Evolutionary conservation across 1,284 basidiomycete species (phyloP), one percentile per base, ranked within the genome.

Genomic region (Ustilago tritici): DNA sequence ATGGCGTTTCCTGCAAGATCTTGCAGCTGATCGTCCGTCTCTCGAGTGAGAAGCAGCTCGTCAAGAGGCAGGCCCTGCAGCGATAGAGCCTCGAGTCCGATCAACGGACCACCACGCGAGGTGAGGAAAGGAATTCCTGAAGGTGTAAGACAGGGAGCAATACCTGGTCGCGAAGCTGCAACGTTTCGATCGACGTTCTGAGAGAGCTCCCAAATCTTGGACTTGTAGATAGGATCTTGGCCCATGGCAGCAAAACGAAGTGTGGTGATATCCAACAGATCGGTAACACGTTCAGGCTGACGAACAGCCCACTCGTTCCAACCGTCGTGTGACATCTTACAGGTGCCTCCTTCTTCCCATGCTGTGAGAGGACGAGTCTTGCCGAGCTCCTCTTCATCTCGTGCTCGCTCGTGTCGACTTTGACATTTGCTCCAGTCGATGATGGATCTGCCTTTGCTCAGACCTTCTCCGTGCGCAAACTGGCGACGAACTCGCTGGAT

Each of bases 61-160:
- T 96, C 92, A 41, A 97, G 91, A 0, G 95, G 95, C 49, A 98
- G 90, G 31, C 95, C 95, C 84, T 98, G 95, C 88, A 98, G 92
- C 4, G 94, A 93, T 31, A 98, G 88, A 0, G 95, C 95, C 85
- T 98, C 95, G 38, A 95, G 88, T 10, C 95, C 95, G 15, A 95
- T 92, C 90, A 98, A 93, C 3, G 95, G 95, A n/a, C 95, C 95
- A 46, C 95, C 95, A 58, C 95, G 94, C 82, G 93, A 95, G 35
- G 95, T 95, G 82, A 97, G 92, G 85, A 95, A 98, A 0, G 95
- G 94, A 74, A 98, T 98, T 93, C 97, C 97, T 40, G 93, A 92
- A 0, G 95, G 95, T 0, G 95, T 98, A 19, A 98, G 90, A 86
- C 95, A 98, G 1, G 93, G 93, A 67, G 92, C 93, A 54, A 96